Evolutionary conservation across 768 basidiomycete species (phyloP).

Genomic region (Suillus plorans): DNA sequence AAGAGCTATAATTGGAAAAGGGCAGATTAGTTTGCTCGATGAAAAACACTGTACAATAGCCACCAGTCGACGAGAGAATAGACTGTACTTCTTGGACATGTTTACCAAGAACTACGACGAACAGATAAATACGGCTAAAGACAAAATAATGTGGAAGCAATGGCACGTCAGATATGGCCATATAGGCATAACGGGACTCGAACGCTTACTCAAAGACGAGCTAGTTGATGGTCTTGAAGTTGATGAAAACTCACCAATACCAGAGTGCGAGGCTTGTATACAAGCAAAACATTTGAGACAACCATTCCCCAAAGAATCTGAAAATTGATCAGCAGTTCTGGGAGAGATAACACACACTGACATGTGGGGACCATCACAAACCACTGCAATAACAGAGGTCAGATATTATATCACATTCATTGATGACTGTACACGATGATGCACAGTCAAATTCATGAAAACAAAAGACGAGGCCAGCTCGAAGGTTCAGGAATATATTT

Average conservation of each 20-base stretch:
- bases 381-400: conserved; percentile 14
- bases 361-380: conserved; percentile 23
- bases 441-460: conserved; percentile 18
- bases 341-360: conserved; percentile 17
- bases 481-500: conserved; percentile 17
- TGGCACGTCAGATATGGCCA: not conserved
- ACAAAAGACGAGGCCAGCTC: conserved; percentile 15
- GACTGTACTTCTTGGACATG: too few relatives aligned
- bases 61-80: too few relatives aligned
- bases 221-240: not conserved
- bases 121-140: too few relatives aligned
- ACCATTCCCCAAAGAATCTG: not conserved
- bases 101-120: too few relatives aligned
- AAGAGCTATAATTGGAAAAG: not conserved
- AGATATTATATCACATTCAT: conserved; percentile 26
- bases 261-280: conserved; percentile 3
- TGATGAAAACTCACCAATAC: not conserved
- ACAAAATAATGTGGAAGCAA: too few relatives aligned
- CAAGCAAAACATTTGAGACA: not conserved
- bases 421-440: conserved; percentile 14
- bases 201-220: not conserved
- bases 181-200: not conserved
- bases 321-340: too few relatives aligned
- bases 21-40: not conserved
- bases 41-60: too few relatives aligned